Base-by-base conservation (phyloP, 768 basidiomycete species). In the Lactarius psammicola region DNA sequence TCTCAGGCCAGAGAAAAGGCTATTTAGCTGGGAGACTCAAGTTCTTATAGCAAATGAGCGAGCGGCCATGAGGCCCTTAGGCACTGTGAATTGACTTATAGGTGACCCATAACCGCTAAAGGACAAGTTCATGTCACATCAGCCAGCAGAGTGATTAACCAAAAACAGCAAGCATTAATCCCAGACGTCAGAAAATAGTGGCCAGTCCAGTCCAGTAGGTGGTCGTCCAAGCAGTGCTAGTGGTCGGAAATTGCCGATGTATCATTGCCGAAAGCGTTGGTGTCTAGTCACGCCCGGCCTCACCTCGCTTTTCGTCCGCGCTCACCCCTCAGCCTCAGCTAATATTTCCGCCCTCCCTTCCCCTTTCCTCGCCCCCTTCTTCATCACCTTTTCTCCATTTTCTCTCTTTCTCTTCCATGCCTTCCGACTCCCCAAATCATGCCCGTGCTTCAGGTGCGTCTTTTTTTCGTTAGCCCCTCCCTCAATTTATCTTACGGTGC, bases 401-500 rank as follows among this genome's bases (percentile, higher is more conserved):
- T 68, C 75, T 66, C 67, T 73, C 67, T 60, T 69, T 71, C 72
- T 68, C 73, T 75, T 72, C 72, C 78, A 90, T 90, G 88, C 83
- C 89, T 77, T 75, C 86, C 78, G 87, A 87, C 75, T 82, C 82
- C 64, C 78, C 82, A 72, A 78, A 78, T 65, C 81, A 77, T 69
- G 84, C 80, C 72, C 82, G 68, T 57, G 62, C 83, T 72, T 80
- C 84, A 74, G 81, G 89, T 88, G 28, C 46, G 77, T 65, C 61
- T 69, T 60, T 62, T 57, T 46, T 51, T 4, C 51, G 18, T 17
- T 54, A 66, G 63, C 67, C 69, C 60, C 63, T 63, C 62, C n/a
- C n/a, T n/a, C 51, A 69, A 67, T 72, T 63, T 63, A 70, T 68
- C 61, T 56, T 63, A 60, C 28, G 55, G 63, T 56, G 46, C 66